Evolutionary conservation across 2,329 filamentous ascomycete genomes (phyloP).

Genomic region (Monosporascus cannonballus): DNA sequence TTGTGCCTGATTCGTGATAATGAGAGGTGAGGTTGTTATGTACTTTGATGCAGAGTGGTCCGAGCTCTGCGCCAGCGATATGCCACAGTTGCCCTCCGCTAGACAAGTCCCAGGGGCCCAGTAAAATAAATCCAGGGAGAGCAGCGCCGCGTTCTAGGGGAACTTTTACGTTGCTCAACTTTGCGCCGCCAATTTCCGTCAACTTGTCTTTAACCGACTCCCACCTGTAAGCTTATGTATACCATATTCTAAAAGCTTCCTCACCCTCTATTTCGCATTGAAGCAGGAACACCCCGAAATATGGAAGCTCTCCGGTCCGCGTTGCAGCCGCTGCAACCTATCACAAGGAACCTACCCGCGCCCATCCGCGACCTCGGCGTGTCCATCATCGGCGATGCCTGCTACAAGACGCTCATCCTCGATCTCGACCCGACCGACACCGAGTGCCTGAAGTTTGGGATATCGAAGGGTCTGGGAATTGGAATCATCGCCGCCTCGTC

Average conservation of each 20-base stretch:
- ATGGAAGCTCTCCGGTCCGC: slow-evolving; percentile 59
- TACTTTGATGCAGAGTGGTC: background rate
- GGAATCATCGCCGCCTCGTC: slow-evolving; percentile 87
- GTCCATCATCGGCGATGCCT: slow-evolving; percentile 73
- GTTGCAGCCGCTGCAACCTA: slow-evolving; percentile 57
- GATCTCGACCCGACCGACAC: slow-evolving; percentile 74
- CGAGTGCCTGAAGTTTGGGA: slow-evolving; percentile 78
- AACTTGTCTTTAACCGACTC: background rate
- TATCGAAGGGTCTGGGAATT: slow-evolving; percentile 89
- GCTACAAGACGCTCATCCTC: slow-evolving; percentile 81
- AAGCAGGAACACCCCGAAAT: slow-evolving; percentile 9
- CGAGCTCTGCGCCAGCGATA: background rate
- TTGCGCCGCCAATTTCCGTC: background rate
- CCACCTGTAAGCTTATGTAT: background rate
- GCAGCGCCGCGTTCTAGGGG: background rate
- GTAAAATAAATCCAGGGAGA: background rate
- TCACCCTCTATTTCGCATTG: background rate
- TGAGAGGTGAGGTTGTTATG: background rate
- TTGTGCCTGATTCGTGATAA: background rate
- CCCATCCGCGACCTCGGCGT: slow-evolving; percentile 70
- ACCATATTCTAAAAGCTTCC: background rate
- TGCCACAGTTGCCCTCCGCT: background rate
- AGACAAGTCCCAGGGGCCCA: background rate
- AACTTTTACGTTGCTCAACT: background rate
- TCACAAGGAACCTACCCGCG: slow-evolving; percentile 66